Evolutionary conservation across 768 basidiomycete genomes (phyloP), one percentile per base, ranked within the genome.

Genomic region (Psilocybe cyanescens): DNA sequence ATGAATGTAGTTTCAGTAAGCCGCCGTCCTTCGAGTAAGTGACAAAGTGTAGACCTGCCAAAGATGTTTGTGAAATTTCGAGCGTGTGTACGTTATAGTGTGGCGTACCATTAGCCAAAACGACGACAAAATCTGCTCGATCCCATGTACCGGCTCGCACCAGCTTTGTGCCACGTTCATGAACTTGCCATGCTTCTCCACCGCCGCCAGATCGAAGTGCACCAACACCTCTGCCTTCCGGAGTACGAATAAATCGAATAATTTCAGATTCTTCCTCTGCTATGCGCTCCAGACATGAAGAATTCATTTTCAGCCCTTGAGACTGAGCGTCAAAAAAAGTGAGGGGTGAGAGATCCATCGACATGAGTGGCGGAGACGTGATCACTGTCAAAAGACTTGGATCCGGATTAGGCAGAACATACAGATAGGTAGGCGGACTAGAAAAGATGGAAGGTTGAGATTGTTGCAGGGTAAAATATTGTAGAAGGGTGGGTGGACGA

Each of bases 401-500:
- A 61, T 81, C 72, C 46, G 77, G 75, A 67, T 77, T 78, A 33
- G 85, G 85, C 44, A 90, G 72, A 53, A 88, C 61, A 64, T 82
- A 82, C 11, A 90, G 76, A 66, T 85, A 78, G 12, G 72, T 71
- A 30, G 88, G 89, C 50, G 76, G 75, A 12, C 69, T 70, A 54
- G 81, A 77, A 45, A 90, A 75, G 14, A 81, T 70, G 9, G 75
- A 75, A 14, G 88, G 81, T 14, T 77, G 78, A 0, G 85, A 83
- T 59, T 91, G 87, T 48, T 91, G 86, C 17, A 95, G 74, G 2
- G 84, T 87, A 72, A 92, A 91, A 61, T 90, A 88, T 68, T 83
- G 85, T 30, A 94, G 78, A 3, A 95, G 79, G 2, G 92, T 94
- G 8, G 95, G 95, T 6, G 95, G 95, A 65, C 89, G 85, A 14